These are phyloP conservation scores for Amylostereum areolatum DNA, from an alignment of 1,284 basidiomycete genomes.

Conservation along the genomic window DNA sequence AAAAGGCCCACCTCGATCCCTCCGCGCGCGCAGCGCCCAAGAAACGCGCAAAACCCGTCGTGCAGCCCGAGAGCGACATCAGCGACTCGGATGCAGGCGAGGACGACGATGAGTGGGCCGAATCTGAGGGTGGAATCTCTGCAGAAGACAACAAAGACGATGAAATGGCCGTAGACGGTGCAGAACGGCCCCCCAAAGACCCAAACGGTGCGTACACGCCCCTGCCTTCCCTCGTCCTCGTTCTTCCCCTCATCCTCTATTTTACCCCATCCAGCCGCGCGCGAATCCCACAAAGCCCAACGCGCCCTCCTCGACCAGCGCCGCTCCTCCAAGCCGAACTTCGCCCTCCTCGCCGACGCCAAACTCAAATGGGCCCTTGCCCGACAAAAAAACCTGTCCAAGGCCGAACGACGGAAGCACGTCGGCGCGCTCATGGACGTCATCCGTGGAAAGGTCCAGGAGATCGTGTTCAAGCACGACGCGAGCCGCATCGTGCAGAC, in stretches of 20 bases:
- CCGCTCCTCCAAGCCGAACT: slow-evolving; percentile 73
- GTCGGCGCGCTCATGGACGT: slow-evolving; percentile 67
- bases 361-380: slow-evolving; percentile 82
- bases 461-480: slow-evolving; percentile 86
- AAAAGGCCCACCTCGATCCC: slow-evolving; percentile 42
- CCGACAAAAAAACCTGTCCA: slow-evolving; percentile 64
- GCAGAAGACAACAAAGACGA: slow-evolving; percentile 13
- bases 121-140: slow-evolving; percentile 17
- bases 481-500: slow-evolving; percentile 86
- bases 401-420: slow-evolving; percentile 69
- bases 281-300: slow-evolving; percentile 66
- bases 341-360: slow-evolving; percentile 63
- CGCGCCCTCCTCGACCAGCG: slow-evolving; percentile 58
- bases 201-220: slow-evolving; percentile 41
- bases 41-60: slow-evolving; percentile 52
- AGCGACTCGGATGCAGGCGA: slow-evolving; percentile 25
- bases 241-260: background rate
- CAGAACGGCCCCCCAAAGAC: slow-evolving; percentile 31
- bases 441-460: slow-evolving; percentile 74
- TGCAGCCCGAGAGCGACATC: slow-evolving; percentile 27
- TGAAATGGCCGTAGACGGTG: slow-evolving; percentile 16
- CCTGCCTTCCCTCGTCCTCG: background rate
- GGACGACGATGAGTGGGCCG: slow-evolving; percentile 12
- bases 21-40: slow-evolving; percentile 18
- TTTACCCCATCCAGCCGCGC: slow-evolving; percentile 33